Conservation (phyloP, 176 grass and related monocot species). For the Aegilops tauschii region DNA sequence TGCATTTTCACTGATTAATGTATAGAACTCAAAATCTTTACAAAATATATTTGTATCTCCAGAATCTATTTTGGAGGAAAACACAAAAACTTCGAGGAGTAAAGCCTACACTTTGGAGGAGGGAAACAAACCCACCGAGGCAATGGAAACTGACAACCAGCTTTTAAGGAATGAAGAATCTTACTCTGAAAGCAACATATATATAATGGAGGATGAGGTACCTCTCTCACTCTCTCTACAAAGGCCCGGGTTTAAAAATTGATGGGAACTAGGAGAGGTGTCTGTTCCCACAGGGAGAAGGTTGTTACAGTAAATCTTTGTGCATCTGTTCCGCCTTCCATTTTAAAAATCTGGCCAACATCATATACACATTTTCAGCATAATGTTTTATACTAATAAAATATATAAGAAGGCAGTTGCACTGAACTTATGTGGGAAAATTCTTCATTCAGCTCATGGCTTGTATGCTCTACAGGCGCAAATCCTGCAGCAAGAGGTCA, state of each 20-base stretch:
- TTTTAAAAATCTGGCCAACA: neutral
- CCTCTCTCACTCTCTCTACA: conserved; percentile 7
- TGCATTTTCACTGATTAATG: conserved; percentile 20
- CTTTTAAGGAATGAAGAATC: conserved; percentile 46
- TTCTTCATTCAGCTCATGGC: conserved; percentile 31
- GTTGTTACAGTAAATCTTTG: neutral
- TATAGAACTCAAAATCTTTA: neutral
- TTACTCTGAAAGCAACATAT: conserved; percentile 42
- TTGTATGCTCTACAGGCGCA: conserved; percentile 43
- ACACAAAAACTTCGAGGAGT: conserved; percentile 34
- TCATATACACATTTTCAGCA: neutral
- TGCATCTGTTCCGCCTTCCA: conserved; percentile 6
- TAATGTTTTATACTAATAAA: neutral
- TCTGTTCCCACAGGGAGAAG: neutral
- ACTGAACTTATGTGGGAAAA: conserved; percentile 2
- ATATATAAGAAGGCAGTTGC: neutral
- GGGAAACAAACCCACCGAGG: conserved; percentile 48
- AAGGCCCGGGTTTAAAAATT: neutral
- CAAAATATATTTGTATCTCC: neutral
- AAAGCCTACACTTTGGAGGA: conserved; percentile 52
- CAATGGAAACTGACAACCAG: conserved; percentile 59
- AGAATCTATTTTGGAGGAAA: conserved; percentile 70
- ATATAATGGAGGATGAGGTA: conserved; percentile 73
- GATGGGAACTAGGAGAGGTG: neutral
- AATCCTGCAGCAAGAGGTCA: conserved; percentile 52